Evolutionary conservation across 108 stramenopile genomes (phyloP), one percentile per base, ranked within the genome.

Genomic region (Fragilaria radians): DNA sequence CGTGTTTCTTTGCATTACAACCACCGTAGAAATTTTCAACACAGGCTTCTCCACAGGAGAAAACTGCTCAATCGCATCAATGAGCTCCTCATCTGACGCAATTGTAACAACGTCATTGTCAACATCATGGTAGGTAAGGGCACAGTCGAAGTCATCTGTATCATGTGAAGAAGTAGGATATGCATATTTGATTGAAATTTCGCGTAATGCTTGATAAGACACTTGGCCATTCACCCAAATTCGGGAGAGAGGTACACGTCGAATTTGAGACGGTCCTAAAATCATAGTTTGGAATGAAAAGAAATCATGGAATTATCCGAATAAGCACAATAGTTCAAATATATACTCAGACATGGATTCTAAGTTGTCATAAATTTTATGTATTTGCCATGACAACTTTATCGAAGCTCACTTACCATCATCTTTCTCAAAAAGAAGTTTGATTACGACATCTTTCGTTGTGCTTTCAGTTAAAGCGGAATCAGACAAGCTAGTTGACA

Each of bases 71-170:
- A 85, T 74, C 1, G 90, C 82, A 57, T 86, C 90, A 17, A 69
- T 46, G 19, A 91, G 61, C 59, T 91, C 90, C 34, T 76, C 76
- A 25, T 71, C 57, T 5, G 82, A 82, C 14, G 72, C 79, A 23
- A 91, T 75, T 25, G 76, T 82, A 47, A 91, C 65, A 42, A 46
- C 56, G 62, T 91, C 89, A 17, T 82, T 73, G 48, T 91, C 89
- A 45, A 62, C 74, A 63, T 91, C 90, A 32, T 74, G 68, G 61
- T 91, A 91, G 1, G 79, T 88, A 23, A 81, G 55, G 18, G 50
- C 49, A 4, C 61, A 58, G n/a, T 30, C 47, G 53, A 49, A 59
- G 25, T 67, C 52, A 18, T 51, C 25, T n/a, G 46, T 48, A 4
- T 48, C 33, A 19, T 29, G 18, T 5, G 46, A 48, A 59, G 52